Base-by-base conservation (phyloP, 2,329 filamentous ascomycete genomes). In the Verticillium albo-atrum region DNA sequence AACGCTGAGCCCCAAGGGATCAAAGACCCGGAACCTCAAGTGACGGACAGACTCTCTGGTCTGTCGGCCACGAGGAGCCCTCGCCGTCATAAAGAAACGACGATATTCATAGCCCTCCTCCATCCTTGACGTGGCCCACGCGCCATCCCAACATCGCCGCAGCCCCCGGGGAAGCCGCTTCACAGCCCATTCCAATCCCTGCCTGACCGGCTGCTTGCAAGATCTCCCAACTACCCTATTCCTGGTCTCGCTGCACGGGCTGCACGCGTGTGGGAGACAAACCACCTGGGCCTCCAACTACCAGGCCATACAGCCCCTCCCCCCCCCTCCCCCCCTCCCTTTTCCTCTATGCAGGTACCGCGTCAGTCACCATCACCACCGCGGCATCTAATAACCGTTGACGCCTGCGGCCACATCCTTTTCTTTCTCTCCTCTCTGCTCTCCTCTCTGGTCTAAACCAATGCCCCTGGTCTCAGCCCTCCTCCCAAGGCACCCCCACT, bases 261-360 rank as follows among this genome's bases (percentile, higher is more conserved):
- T 57, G 42, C 55, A 57, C 28, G n/a, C 37, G 28, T n/a, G 54
- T 35, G 35, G 30, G 23, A 57, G 35, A 57, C 55, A 57, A 57
- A 50, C 55, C 28, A 35, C 28, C 30, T 25, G 20, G 14, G 14
- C 25, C 25, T 53, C 27, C 51, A 53, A 27, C 51, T 30, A 28
- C 51, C 51, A 7, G 2, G 5, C 25, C 25, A 23, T 26, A 30
- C n/a, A 25, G 10, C 20, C 25, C 47, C 51, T 25, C 51, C 23
- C 17, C 5, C 27, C 7, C 51, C 25, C 51, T 53, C 25, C 42
- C 55, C 26, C 37, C 5, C 32, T 20, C 26, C 25, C 55, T 17
- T n/a, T 12, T 23, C n/a, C 20, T 23, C n/a, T 12, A 57, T 57
- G 55, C 55, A 57, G 42, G 55, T 52, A 57, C 42, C 26, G 10